Conservation (phyloP, 306 rosid species). For the Prunus mira region DNA sequence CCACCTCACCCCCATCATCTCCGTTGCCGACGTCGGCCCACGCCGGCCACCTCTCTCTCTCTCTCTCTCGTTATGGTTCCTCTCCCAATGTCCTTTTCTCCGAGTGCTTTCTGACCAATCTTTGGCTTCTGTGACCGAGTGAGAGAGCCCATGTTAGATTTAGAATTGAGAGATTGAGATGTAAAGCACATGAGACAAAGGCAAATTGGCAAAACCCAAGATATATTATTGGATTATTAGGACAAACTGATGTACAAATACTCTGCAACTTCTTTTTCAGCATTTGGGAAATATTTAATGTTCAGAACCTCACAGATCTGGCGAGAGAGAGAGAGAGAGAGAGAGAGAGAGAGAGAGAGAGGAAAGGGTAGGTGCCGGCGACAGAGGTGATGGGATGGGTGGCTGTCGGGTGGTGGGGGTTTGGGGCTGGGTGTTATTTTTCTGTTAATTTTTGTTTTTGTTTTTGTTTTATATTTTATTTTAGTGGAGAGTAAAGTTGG, state of each 20-base stretch:
- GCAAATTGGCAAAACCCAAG: slow-evolving; percentile 22
- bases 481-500: too few species aligned
- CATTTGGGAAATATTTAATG: slow-evolving; percentile 20
- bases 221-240: slow-evolving; percentile 12
- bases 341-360: too few species aligned
- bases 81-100: slow-evolving; percentile 23
- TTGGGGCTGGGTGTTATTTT: too few species aligned
- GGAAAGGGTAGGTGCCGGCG: too few species aligned
- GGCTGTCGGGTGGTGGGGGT: too few species aligned
- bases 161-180: slow-evolving; percentile 11
- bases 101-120: slow-evolving; percentile 22
- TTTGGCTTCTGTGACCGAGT: slow-evolving; percentile 34
- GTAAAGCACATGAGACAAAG: slow-evolving; percentile 51
- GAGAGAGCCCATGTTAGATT: slow-evolving; percentile 16
- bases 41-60: too few species aligned
- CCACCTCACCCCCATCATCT: too few species aligned
- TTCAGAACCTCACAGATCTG: slow-evolving; percentile 48
- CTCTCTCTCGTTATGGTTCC: not conserved
- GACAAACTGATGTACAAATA: not conserved
- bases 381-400: too few species aligned
- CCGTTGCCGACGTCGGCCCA: too few species aligned
- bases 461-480: too few species aligned
- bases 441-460: too few species aligned
- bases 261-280: slow-evolving; percentile 19
- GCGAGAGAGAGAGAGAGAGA: too few species aligned